These are phyloP conservation scores for Akanthomyces lecanii DNA, from an alignment of 2,329 filamentous ascomycete species.

Conservation along the genomic window DNA sequence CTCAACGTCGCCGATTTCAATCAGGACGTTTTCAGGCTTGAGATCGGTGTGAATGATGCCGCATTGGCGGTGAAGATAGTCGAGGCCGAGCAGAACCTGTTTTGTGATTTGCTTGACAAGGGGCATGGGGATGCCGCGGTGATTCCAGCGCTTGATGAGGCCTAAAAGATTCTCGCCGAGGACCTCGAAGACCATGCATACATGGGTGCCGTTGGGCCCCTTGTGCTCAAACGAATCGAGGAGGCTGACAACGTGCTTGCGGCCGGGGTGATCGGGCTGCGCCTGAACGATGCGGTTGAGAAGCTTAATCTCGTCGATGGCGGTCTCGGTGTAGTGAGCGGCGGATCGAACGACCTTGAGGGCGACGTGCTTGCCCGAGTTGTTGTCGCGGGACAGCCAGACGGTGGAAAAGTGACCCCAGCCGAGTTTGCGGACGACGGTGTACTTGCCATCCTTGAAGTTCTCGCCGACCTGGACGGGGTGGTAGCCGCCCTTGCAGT, in stretches of 20 bases:
- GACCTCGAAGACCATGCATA: conserved; percentile 99
- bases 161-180: conserved; percentile 91
- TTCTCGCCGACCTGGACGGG: conserved; percentile 91
- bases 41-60: conserved; percentile 98
- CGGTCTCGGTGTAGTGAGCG: conserved; percentile 97
- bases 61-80: conserved; percentile 96
- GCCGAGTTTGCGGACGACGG: conserved; percentile 89
- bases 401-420: conserved; percentile 99
- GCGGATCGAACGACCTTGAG: conserved; percentile 97
- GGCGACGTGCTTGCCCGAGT: conserved; percentile 87
- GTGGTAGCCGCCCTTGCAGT: conserved; percentile 98
- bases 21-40: conserved; percentile 96
- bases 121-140: conserved; percentile 91
- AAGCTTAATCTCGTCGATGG: conserved; percentile 97
- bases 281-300: conserved; percentile 95
- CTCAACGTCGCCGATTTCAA: conserved; percentile 98
- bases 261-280: conserved; percentile 89
- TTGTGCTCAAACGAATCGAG: conserved; percentile 97
- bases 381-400: conserved; percentile 78
- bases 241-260: conserved; percentile 91
- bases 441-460: conserved; percentile 97
- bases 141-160: conserved; percentile 97
- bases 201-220: conserved; percentile 90
- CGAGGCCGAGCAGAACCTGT: conserved; percentile 89
- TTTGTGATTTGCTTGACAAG: conserved; percentile 99